Evolutionary conservation across 2,329 filamentous ascomycete species (phyloP).

Genomic region (Pseudogymnoascus sp.): DNA sequence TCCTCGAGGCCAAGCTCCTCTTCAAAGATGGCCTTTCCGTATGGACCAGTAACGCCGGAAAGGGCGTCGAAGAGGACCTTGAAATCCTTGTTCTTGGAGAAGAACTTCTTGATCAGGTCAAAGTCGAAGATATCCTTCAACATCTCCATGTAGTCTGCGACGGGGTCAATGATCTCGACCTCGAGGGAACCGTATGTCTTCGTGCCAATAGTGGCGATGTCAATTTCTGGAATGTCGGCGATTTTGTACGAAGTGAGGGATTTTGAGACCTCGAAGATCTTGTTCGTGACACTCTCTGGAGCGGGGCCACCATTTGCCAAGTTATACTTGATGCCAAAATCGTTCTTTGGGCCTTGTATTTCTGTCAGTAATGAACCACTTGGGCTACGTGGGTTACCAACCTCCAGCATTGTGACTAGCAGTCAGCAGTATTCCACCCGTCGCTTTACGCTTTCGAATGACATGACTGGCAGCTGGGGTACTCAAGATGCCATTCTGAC

Average conservation of each 20-base stretch:
- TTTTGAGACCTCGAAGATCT: constrained; percentile 91
- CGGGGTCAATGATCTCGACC: constrained; percentile 92
- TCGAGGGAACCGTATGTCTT: constrained; percentile 79
- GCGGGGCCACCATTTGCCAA: constrained; percentile 91
- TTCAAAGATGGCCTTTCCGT: constrained; percentile 91
- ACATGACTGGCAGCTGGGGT: constrained; percentile 94
- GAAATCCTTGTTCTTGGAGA: constrained; percentile 79
- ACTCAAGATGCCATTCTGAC: constrained; percentile 91
- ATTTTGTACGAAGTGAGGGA: constrained; percentile 87
- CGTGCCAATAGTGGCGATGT: constrained; percentile 73
- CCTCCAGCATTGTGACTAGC: constrained; percentile 98
- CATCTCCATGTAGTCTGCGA: constrained; percentile 85
- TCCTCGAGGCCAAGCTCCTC: constrained; percentile 77
- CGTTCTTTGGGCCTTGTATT: constrained; percentile 68
- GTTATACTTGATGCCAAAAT: constrained; percentile 99
- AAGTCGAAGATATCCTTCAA: constrained; percentile 99
- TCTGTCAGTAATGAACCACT: constrained; percentile 8
- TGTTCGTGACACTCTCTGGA: constrained; percentile 94
- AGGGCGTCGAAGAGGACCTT: constrained; percentile 95
- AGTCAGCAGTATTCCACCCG: constrained; percentile 91
- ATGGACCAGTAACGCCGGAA: constrained; percentile 89
- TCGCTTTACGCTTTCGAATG: constrained; percentile 90
- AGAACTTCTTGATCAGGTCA: constrained; percentile 88
- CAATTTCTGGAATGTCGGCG: constrained; percentile 74
- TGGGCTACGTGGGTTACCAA: constrained; percentile 30